Base-by-base conservation (phyloP, 495 filamentous ascomycete genomes). In the Cryomyces minteri region DNA sequence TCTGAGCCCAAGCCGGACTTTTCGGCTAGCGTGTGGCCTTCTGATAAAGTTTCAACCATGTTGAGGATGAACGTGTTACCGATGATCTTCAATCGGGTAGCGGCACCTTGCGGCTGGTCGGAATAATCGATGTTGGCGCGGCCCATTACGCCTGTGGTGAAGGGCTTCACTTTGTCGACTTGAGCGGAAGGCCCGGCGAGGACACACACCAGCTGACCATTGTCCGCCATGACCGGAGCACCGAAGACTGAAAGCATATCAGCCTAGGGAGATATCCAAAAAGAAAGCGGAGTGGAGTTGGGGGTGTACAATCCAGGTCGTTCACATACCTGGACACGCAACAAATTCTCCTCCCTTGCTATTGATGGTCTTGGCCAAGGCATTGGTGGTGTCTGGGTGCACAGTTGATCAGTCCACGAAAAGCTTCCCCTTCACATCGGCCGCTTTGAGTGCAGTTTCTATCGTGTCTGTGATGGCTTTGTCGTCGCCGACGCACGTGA, bases 341-440 rank as follows among this genome's bases (percentile, higher is more conserved):
- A 92, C 73, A 61, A 92, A 90, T 36, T 76, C 63, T 0, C 72
- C 84, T 6, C 79, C 80, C 25, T 69, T 69, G 1, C 57, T 67
- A 2, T 59, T 51, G 44, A 82, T 66, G 4, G 59, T 62, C 46
- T 72, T 63, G 39, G 77, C 74, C 5, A 82, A 52, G 40, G 61
- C 63, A 38, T 80, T 70, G 4, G 84, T 82, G 28, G 82, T 90
- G 38, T 87, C 79, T 0, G 88, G 86, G 60, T 88, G 79, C 33
- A 95, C 76, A 39, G 87, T 95, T 1, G 82, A 88, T 67, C 80
- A 88, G 53, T 94, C 86, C 34, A 94, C 66, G 47, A 94, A 74
- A 12, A 85, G 63, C 60, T 86, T 88, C 33, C 75, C 78, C 11
- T 64, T 65, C 6, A 77, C 65, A 43, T 79, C 69, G 4, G 51